Conservation (phyloP, 768 basidiomycete genomes). For the Cyclocybe cylindracea region DNA sequence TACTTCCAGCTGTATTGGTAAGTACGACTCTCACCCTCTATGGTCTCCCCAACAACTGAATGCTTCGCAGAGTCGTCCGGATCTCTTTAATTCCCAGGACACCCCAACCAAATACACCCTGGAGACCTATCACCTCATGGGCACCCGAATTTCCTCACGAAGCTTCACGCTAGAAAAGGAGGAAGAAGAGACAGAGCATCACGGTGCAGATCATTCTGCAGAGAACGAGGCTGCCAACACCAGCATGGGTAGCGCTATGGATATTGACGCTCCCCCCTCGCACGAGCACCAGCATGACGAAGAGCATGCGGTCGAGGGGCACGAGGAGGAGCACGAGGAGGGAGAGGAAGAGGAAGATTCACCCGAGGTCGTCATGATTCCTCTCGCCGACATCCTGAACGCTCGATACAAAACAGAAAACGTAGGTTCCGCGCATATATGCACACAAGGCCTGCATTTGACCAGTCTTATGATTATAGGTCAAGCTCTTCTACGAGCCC, state of each 20-base stretch:
- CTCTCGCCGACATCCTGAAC: constrained; percentile 95
- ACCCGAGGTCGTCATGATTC: constrained; percentile 85
- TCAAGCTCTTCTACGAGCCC: constrained; percentile 82
- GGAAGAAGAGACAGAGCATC: constrained; percentile 38
- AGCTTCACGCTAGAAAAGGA: constrained; percentile 83
- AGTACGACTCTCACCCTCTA: constrained; percentile 14
- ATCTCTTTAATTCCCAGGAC: constrained; percentile 64
- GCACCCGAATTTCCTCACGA: constrained; percentile 88
- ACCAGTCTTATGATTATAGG: constrained; percentile 44
- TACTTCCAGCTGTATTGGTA: constrained; percentile 75
- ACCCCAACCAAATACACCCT: constrained; percentile 59
- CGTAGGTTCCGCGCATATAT: constrained; percentile 42
- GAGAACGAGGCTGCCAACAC: constrained; percentile 23
- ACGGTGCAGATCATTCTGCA: constrained; percentile 22
- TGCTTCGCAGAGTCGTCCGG: constrained; percentile 56
- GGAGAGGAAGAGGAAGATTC: constrained; percentile 44
- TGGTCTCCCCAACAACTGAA: not conserved
- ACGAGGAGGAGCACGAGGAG: constrained; percentile 36
- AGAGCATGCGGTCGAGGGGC: constrained; percentile 30
- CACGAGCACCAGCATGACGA: constrained; percentile 13
- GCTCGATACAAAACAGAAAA: constrained; percentile 86
- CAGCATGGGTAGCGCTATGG: constrained; percentile 41
- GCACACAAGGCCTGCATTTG: not conserved
- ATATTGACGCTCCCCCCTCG: constrained; percentile 32
- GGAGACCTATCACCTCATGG: constrained; percentile 82